Evolutionary conservation across 1,284 basidiomycete species (phyloP).

Genomic region (Tilletia horrida): DNA sequence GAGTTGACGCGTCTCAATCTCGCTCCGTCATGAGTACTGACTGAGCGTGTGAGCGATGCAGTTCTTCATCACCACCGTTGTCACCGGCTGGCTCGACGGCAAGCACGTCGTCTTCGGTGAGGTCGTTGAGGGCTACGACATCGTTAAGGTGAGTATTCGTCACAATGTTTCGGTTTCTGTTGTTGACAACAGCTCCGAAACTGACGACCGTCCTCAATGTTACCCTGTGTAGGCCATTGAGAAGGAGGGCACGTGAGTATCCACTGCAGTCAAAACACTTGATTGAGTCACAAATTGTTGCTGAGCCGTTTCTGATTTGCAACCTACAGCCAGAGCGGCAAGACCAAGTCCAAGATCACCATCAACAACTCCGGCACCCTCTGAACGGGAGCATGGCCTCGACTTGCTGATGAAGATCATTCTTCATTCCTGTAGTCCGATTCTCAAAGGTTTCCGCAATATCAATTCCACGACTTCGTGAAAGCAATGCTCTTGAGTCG

Average conservation of each 20-base stretch:
- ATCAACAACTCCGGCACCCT: constrained; percentile 51
- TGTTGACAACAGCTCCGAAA: too few relatives aligned
- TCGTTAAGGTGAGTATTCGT: constrained; percentile 33
- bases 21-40: neutral
- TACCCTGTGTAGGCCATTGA: constrained; percentile 38
- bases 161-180: too few relatives aligned
- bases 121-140: constrained; percentile 46
- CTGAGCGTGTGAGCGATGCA: constrained; percentile 17
- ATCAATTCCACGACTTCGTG: too few relatives aligned
- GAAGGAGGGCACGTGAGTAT: constrained; percentile 35
- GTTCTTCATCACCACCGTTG: constrained; percentile 53
- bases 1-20: neutral
- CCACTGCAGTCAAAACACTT: too few relatives aligned
- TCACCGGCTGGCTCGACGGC: constrained; percentile 49
- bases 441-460: too few relatives aligned
- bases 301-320: too few relatives aligned
- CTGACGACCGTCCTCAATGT: neutral
- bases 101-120: constrained; percentile 50
- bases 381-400: constrained; percentile 26
- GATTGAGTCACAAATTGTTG: too few relatives aligned
- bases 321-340: constrained; percentile 31
- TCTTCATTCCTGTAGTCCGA: too few relatives aligned
- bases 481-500: too few relatives aligned
- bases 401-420: neutral
- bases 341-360: constrained; percentile 45